Evolutionary conservation across 805 yeast species (phyloP), one percentile per base, ranked within the genome.

Genomic region (Grigorovia transvaalensis): DNA sequence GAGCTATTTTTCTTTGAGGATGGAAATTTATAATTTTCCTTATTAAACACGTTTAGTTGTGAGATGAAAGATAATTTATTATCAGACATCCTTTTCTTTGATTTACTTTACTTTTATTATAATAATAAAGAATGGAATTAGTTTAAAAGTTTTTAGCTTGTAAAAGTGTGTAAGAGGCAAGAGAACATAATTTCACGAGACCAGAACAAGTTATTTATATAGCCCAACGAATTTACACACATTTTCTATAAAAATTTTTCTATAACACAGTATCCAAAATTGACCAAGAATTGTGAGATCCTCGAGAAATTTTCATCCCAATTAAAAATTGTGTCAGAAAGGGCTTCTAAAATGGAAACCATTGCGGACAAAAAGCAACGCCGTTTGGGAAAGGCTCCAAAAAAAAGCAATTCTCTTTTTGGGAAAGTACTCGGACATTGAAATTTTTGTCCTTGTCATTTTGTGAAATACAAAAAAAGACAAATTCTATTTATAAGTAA

Each of bases 1-100:
- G 44, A 42, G 0, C 48, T 51, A 2, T 46, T 27, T 9, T 51
- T 43, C 9, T 50, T 41, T 12, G 46, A 35, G 9, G 44, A 35
- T 17, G 53, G 35, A 23, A 59, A 50, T n/a, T 50, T 54, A 49
- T 61, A 61, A 45, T 62, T 61, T 2, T 59, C 63, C 50, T 62
- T 64, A 48, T 63, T 62, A 58, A 64, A 64, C 12, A 62, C 54
- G 49, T 64, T 64, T 52, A 64, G 44, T 49, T 62, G 68, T 8
- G 68, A 60, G 1, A 58, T 50, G 46, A 61, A 62, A 4, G 52
- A 49, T 18, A 47, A 29, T 45, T 53, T 53, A 43, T 57, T 57
- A 17, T 54, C 60, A 7, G 55, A 48, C 60, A 57, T 56, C 3
- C 15, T 43, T 41, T 23, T 23, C 27, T 23, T 23, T 23, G 3